Percentiles rank a stretch among this genome's conserved stretches.
These are phyloP conservation scores for Phlyctochytrium planicorne DNA, from an alignment of 192 early-diverging fungal species.

Conservation along the genomic window DNA sequence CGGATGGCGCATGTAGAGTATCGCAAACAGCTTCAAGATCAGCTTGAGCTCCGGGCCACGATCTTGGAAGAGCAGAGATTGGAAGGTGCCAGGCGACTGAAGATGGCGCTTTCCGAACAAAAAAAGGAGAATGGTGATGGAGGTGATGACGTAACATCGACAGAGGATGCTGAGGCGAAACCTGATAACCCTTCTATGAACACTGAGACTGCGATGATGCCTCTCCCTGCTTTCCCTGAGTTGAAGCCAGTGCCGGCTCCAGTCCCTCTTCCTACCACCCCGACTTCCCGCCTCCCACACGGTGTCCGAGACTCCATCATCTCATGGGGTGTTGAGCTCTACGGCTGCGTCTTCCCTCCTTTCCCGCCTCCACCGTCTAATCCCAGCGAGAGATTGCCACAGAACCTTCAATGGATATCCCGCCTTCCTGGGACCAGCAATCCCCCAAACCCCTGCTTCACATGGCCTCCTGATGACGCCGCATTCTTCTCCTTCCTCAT, in stretches of 20 bases:
- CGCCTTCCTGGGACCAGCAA: not conserved
- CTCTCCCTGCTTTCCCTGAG: slow-evolving; percentile 17
- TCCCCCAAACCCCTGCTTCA: not conserved
- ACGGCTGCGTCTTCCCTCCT: slow-evolving; percentile 17
- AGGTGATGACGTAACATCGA: not conserved
- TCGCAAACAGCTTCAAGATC: not conserved
- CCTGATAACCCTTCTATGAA: not conserved
- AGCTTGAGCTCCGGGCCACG: slow-evolving; percentile 25
- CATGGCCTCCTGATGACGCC: slow-evolving; percentile 25
- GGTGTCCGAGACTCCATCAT: slow-evolving; percentile 20
- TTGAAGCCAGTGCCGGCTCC: slow-evolving; percentile 13
- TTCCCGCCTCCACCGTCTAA: slow-evolving; percentile 3
- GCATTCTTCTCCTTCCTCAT: slow-evolving; percentile 17
- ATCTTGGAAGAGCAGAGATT: slow-evolving; percentile 20
- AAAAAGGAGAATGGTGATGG: not conserved
- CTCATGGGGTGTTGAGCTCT: slow-evolving; percentile 11
- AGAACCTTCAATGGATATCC: slow-evolving; percentile 19
- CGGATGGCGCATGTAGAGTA: slow-evolving; percentile 1
- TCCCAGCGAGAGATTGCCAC: slow-evolving; percentile 4
- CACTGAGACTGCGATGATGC: slow-evolving; percentile 15
- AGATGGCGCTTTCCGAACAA: not conserved
- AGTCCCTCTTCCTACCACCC: slow-evolving; percentile 7
- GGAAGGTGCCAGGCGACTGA: not conserved
- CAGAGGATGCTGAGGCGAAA: not conserved
- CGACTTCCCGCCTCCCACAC: not conserved